These are phyloP conservation scores for Gaeumannomyces sp. DNA, from an alignment of 2,329 filamentous ascomycete genomes.

Conservation along the genomic window DNA sequence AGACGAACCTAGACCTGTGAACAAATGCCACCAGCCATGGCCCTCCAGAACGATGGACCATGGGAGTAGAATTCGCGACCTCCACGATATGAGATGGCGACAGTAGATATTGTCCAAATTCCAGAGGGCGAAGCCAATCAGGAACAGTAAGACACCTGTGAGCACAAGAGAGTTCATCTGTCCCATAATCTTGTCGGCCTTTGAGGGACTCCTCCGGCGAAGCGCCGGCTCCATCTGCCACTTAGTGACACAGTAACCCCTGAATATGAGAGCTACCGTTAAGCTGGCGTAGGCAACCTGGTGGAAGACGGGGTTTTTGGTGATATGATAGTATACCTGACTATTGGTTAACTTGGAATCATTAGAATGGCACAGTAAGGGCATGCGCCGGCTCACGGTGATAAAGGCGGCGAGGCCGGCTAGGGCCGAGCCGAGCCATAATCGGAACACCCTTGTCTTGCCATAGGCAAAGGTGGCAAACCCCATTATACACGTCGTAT, in stretches of 20 bases:
- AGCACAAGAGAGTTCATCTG: slow-evolving; percentile 50
- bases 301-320: slow-evolving; percentile 78
- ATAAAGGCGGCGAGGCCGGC: slow-evolving; percentile 58
- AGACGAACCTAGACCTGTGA: slow-evolving; percentile 59
- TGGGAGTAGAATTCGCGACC: slow-evolving; percentile 64
- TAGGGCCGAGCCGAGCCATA: slow-evolving; percentile 51
- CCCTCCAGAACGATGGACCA: slow-evolving; percentile 68
- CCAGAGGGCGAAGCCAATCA: slow-evolving; percentile 73
- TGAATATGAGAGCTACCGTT: slow-evolving; percentile 62
- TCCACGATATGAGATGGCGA: slow-evolving; percentile 55
- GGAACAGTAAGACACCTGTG: slow-evolving; percentile 54
- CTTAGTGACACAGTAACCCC: slow-evolving; percentile 71
- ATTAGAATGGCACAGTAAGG: not conserved
- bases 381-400: slow-evolving; percentile 48
- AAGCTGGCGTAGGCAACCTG: slow-evolving; percentile 71
- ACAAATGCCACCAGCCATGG: slow-evolving; percentile 62
- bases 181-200: slow-evolving; percentile 40
- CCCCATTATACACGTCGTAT: slow-evolving; percentile 50
- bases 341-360: not conserved
- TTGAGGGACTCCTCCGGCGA: slow-evolving; percentile 39
- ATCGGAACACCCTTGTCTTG: slow-evolving; percentile 35
- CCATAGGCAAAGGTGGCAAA: slow-evolving; percentile 69
- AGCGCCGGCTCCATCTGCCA: slow-evolving; percentile 38
- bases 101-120: slow-evolving; percentile 75
- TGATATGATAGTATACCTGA: slow-evolving; percentile 58